Evolutionary conservation across 139 green algal species (phyloP), one percentile per base, ranked within the genome.

Genomic region (Mesotaenium endlicherianum): DNA sequence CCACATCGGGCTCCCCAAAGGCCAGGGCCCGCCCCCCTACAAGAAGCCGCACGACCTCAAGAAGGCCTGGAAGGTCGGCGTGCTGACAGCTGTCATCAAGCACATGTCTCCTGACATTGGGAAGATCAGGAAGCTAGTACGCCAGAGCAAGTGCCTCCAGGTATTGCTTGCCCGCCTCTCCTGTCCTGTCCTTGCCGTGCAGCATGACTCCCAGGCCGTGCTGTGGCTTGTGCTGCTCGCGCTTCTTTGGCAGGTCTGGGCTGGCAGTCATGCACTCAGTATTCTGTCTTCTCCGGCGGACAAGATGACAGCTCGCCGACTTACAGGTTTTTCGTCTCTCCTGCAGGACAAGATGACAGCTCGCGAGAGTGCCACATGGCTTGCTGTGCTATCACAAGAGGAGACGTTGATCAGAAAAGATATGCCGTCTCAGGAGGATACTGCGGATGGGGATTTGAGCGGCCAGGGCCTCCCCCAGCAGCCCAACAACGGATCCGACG

Each of bases 341-440:
- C 16, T 83, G 41, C 81, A 87, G 75, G 81, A 87, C 36, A 87
- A 87, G 71, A 87, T 87, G 81, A 87, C 81, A 40, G 81, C 81
- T 45, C 71, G 81, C 3, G 81, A 87, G 59, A 87, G 75, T 30
- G 81, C 81, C 41, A 87, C 81, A n/a, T 87, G 81, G 81, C 75
- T 87, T 2, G 74, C 72, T n/a, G 81, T 87, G 16, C 81, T 87
- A 17, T 36, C 78, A 26, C 81, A 82, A 45, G 81, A 87, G 42
- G 80, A 86, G 72, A 71, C 53, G 49, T 20, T 17, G 42, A 41
- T 68, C 11, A 38, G 60, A 72, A 72, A 14, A 47, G 11, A 14
- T 11, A 38, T 72, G 60, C 36, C 20, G 5, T 6, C 60, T 40
- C 20, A 47, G 11, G 43, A 47, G 60, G 60, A 38, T 47, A 72